phyloP scores from a whole-genome alignment of 2,329 filamentous ascomycete genomes.

The Drechmeria coniospora region DNA sequence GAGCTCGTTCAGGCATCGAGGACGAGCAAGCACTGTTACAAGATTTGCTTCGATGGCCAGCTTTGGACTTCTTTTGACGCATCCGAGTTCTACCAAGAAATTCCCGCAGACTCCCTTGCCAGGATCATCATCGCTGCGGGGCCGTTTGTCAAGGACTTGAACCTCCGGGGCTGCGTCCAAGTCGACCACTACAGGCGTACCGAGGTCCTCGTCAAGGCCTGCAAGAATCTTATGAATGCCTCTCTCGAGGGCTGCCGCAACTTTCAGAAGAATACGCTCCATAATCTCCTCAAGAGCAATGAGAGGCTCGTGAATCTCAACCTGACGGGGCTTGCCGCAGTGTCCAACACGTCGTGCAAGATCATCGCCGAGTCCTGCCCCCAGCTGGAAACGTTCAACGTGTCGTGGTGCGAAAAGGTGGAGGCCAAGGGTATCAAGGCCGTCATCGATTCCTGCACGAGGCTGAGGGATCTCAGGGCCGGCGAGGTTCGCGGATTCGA shows the following conservation, averaged over 20 bases:
- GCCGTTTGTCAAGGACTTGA: constrained; percentile 80
- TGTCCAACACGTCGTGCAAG: constrained; percentile 73
- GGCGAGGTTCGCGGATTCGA: constrained; percentile 72
- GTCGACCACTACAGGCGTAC: constrained; percentile 66
- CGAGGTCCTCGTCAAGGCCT: constrained; percentile 66
- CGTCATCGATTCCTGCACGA: constrained; percentile 57
- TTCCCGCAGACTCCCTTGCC: constrained; percentile 67
- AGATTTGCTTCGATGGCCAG: constrained; percentile 85
- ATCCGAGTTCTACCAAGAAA: constrained; percentile 73
- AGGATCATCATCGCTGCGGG: constrained; percentile 76
- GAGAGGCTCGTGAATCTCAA: constrained; percentile 69
- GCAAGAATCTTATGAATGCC: constrained; percentile 73
- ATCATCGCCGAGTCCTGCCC: constrained; percentile 72
- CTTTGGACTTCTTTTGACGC: constrained; percentile 78
- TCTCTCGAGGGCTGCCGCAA: constrained; percentile 84
- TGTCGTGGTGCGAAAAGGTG: constrained; percentile 86
- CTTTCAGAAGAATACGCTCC: constrained; percentile 62
- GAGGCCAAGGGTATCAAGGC: constrained; percentile 60
- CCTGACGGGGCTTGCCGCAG: constrained; percentile 62
- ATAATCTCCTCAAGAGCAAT: constrained; percentile 61
- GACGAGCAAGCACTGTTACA: constrained; percentile 65
- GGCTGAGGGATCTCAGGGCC: constrained; percentile 63
- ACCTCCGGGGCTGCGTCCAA: constrained; percentile 82
- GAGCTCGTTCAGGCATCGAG: constrained; percentile 66
- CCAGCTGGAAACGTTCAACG: constrained; percentile 68